Conservation (phyloP, 352 stramenopile species). For the Lagenidium sp. region DNA sequence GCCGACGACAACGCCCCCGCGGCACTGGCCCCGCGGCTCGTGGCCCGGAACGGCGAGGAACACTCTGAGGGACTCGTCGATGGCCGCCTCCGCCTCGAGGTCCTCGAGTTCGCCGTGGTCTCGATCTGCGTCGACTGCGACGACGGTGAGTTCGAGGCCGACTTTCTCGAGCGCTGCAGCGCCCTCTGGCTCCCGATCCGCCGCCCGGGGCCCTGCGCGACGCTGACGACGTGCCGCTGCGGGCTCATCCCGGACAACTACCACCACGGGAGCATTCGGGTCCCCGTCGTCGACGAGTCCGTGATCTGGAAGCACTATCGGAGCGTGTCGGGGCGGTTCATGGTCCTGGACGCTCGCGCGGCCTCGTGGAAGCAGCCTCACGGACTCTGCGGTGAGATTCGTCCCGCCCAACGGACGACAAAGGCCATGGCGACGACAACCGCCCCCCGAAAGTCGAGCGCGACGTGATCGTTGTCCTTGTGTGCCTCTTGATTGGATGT, state of each 20-base stretch:
- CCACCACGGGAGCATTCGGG: conserved; percentile 51
- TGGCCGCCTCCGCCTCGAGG: conserved; percentile 30
- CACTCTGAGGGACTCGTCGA: conserved; percentile 15
- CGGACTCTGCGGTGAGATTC: background rate
- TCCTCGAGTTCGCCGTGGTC: conserved; percentile 65
- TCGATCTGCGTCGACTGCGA: conserved; percentile 49
- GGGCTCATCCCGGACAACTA: conserved; percentile 66
- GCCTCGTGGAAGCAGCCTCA: no score
- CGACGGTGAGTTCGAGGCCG: conserved; percentile 64
- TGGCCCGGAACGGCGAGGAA: conserved; percentile 47
- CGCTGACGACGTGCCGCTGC: conserved; percentile 52
- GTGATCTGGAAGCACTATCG: conserved; percentile 73
- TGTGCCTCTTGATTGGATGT: no score
- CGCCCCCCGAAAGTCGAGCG: background rate
- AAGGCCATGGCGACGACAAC: background rate
- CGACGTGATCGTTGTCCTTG: background rate
- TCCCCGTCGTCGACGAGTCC: conserved; percentile 62
- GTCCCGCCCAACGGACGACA: background rate
- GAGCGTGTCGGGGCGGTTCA: conserved; percentile 52
- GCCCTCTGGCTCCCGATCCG: conserved; percentile 62
- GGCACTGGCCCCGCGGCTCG: conserved; percentile 31
- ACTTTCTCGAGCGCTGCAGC: conserved; percentile 61
- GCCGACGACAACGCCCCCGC: conserved; percentile 9
- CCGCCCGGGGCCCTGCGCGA: conserved; percentile 34
- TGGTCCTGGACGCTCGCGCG: no score